Evolutionary conservation across 306 rosid genomes (phyloP), one percentile per base, ranked within the genome.

Genomic region (Vicia faba): DNA sequence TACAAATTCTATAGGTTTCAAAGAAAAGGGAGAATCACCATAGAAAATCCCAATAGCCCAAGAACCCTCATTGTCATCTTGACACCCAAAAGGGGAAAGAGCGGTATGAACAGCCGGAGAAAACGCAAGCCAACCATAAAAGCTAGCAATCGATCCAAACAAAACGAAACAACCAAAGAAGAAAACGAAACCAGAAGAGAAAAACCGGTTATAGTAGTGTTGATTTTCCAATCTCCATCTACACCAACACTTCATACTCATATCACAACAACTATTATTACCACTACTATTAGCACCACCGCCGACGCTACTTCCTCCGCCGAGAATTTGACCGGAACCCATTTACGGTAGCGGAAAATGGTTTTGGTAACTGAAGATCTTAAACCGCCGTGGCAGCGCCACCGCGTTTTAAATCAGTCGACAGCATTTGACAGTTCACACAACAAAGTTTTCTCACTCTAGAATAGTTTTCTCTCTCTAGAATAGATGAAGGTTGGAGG

Each of bases 11-110:
- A 95, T 86, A 80, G 97, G 92, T 68, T 95, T 79, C 54, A 95
- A 97, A 46, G 90, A 69, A 36, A 95, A 91, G 7, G 99, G 99
- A 11, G 92, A 82, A 71, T 88, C 84, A 25, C 99, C 99, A 39
- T 60, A 90, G 86, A 95, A 95, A 49, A 95, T 75, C 65, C 99
- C 99, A 64, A 95, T 77, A 40, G 99, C 90, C 99, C 99, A 95
- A 39, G 97, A 95, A 48, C 99, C 99, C 84, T 95, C 99, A 84
- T 86, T 95, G 83, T 95, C 99, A 20, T 82, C 93, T 15, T 74
- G 92, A 65, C 99, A 95, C 2, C 95, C 99, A 29, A 76, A 77
- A 46, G 80, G 40, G 3, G 85, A 45, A n/a, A 80, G 53, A 26
- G 51, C 66, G 7, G 86, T n/a, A 7, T 83, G 87, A 4, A 87